Conservation (phyloP, 176 grass and related monocot species). For the Themeda triandra region DNA sequence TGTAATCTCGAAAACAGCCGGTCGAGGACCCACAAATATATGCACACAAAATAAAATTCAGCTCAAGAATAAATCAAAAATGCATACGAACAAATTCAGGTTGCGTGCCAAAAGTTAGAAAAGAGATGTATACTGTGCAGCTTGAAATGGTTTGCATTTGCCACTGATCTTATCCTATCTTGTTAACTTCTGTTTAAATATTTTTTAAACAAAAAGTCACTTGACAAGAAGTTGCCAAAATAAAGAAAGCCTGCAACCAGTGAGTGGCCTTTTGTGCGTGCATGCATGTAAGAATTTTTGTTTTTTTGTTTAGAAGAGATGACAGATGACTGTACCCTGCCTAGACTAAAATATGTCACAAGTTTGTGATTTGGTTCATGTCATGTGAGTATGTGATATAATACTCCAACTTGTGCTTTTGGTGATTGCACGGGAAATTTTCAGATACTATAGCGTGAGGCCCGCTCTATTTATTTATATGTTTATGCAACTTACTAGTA, state of each 20-base stretch:
- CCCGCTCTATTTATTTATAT: background rate
- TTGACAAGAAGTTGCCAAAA: constrained; percentile 2
- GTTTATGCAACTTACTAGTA: background rate
- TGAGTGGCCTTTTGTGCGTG: background rate
- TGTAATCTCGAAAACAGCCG: constrained; percentile 10
- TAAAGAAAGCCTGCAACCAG: background rate
- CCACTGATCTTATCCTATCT: background rate
- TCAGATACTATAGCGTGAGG: background rate
- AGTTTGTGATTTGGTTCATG: background rate
- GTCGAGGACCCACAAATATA: background rate
- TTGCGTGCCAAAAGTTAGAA: constrained; percentile 20
- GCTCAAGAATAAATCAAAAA: background rate
- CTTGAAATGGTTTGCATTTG: constrained; percentile 10
- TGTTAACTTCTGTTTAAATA: too few species aligned
- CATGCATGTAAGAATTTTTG: background rate
- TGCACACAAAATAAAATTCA: background rate
- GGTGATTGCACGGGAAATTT: constrained; percentile 14
- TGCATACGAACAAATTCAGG: background rate
- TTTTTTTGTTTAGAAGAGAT: background rate
- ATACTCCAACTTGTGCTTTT: constrained; percentile 16
- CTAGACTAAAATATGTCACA: background rate
- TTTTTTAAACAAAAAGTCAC: background rate
- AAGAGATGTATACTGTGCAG: background rate
- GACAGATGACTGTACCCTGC: background rate
- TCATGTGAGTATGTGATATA: background rate